These are phyloP conservation scores for Trichosporon ovoides DNA, from an alignment of 1,284 basidiomycete genomes.

Conservation along the genomic window DNA sequence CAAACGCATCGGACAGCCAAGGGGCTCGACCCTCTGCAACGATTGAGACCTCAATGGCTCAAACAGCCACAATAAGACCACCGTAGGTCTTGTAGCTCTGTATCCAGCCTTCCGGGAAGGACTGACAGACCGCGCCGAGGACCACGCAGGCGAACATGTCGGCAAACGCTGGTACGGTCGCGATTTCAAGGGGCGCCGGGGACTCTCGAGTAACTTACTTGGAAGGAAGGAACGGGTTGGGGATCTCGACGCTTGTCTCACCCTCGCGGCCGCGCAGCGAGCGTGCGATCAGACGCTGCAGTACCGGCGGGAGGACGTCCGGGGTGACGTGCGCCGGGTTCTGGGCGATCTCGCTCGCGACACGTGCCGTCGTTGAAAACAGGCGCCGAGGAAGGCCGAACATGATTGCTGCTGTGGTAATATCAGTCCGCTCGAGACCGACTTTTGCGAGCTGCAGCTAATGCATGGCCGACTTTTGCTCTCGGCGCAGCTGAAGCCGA, in stretches of 20 bases:
- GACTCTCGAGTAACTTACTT: neutral
- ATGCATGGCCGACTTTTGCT: neutral
- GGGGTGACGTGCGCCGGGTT: constrained; percentile 14
- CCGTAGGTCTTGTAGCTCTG: too few relatives aligned
- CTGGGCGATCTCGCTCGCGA: neutral
- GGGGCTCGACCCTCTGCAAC: too few relatives aligned
- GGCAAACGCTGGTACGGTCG: too few relatives aligned
- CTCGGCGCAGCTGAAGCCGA: too few relatives aligned
- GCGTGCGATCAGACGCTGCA: constrained; percentile 21
- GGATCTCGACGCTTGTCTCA: constrained; percentile 15
- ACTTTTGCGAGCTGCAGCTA: neutral
- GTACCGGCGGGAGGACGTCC: constrained; percentile 21
- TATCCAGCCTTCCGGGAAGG: too few relatives aligned
- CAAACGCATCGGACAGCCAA: too few relatives aligned
- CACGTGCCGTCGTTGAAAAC: constrained; percentile 17
- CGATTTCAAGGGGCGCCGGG: too few relatives aligned
- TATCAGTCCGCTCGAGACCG: neutral
- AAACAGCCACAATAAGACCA: too few relatives aligned
- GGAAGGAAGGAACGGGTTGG: constrained; percentile 36
- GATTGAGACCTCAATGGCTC: too few relatives aligned
- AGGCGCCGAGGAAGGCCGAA: constrained; percentile 17
- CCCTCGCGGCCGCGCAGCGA: constrained; percentile 6
- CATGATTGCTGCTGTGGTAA: constrained; percentile 10
- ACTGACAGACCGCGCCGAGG: too few relatives aligned
- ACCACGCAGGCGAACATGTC: too few relatives aligned